These are phyloP conservation scores for Neonothopanus nambi DNA, from an alignment of 1,284 basidiomycete genomes.

Conservation along the genomic window DNA sequence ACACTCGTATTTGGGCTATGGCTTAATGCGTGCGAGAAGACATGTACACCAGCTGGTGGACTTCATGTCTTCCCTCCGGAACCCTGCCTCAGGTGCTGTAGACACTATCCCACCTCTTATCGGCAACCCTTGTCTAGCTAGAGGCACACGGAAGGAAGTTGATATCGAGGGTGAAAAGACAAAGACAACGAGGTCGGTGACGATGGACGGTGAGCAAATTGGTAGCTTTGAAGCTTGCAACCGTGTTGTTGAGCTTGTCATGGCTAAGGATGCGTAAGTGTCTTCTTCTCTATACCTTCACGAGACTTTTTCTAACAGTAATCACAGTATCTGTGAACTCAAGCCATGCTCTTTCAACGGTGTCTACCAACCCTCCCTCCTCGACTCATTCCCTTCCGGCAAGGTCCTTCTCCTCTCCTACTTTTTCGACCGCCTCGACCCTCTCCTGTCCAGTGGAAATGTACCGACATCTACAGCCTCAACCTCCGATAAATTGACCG, in stretches of 20 bases:
- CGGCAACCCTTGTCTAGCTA: slow-evolving; percentile 81
- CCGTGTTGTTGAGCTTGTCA: slow-evolving; percentile 84
- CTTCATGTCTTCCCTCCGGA: slow-evolving; percentile 70
- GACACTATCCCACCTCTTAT: slow-evolving; percentile 14
- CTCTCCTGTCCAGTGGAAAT: slow-evolving; percentile 55
- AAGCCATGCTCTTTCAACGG: slow-evolving; percentile 97
- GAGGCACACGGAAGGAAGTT: slow-evolving; percentile 64
- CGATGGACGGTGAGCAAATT: slow-evolving; percentile 79
- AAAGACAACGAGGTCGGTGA: slow-evolving; percentile 57
- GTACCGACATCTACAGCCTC: slow-evolving; percentile 11
- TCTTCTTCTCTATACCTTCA: slow-evolving; percentile 5
- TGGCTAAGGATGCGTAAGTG: slow-evolving; percentile 93
- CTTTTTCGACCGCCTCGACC: slow-evolving; percentile 93
- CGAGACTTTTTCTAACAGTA: slow-evolving; percentile 12
- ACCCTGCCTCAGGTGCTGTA: slow-evolving; percentile 4
- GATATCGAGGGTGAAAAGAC: slow-evolving; percentile 66
- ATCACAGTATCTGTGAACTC: slow-evolving; percentile 74
- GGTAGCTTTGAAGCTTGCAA: slow-evolving; percentile 89
- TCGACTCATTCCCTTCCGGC: slow-evolving; percentile 84
- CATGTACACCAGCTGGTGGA: slow-evolving; percentile 89
- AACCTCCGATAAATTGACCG: slow-evolving; percentile 40
- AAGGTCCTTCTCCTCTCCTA: slow-evolving; percentile 89
- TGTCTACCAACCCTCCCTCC: slow-evolving; percentile 94
- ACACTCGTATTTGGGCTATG: slow-evolving; percentile 96
- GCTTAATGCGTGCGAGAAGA: slow-evolving; percentile 87